phyloP scores from a whole-genome alignment of 768 basidiomycete genomes.

The Xerocomellus amylosporus region DNA sequence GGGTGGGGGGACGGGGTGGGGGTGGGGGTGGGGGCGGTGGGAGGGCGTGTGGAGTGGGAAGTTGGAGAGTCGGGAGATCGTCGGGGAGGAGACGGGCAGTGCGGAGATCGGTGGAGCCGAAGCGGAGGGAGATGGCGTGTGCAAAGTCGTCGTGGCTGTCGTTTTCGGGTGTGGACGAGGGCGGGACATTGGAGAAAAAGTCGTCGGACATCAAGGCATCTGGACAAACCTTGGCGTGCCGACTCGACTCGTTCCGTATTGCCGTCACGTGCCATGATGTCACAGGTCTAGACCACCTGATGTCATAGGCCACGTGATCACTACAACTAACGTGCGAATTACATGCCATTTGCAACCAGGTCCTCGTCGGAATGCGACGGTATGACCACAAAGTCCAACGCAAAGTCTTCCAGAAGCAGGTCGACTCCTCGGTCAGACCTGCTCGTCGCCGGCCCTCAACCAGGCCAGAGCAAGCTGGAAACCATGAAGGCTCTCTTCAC shows the following conservation, averaged over 20 bases:
- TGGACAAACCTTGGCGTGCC: background rate
- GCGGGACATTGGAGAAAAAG: slow-evolving; percentile 40
- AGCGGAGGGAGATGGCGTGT: slow-evolving; percentile 50
- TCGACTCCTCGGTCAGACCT: too few relatives aligned
- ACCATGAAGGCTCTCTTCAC: slow-evolving; percentile 67
- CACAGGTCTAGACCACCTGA: slow-evolving; percentile 27
- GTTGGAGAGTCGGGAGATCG: slow-evolving; percentile 16
- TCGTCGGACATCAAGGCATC: slow-evolving; percentile 31
- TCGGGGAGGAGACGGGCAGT: slow-evolving; percentile 36
- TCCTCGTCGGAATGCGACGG: slow-evolving; percentile 18
- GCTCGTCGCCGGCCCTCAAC: too few relatives aligned
- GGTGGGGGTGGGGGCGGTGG: background rate
- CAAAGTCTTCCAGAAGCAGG: background rate
- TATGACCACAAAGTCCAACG: slow-evolving; percentile 13
- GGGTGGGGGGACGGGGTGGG: too few relatives aligned
- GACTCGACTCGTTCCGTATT: background rate
- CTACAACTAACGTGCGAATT: slow-evolving; percentile 5
- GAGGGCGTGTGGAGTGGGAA: slow-evolving; percentile 5
- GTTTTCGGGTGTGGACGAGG: slow-evolving; percentile 7
- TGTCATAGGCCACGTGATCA: slow-evolving; percentile 24
- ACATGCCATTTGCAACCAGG: background rate
- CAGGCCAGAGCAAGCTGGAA: slow-evolving; percentile 47
- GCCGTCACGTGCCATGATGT: slow-evolving; percentile 34
- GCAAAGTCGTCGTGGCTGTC: slow-evolving; percentile 47
- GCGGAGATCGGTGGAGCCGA: slow-evolving; percentile 37